These are phyloP conservation scores for Cenchrus fungigraminus DNA, from an alignment of 176 grass and related monocot genomes.

Conservation along the genomic window DNA sequence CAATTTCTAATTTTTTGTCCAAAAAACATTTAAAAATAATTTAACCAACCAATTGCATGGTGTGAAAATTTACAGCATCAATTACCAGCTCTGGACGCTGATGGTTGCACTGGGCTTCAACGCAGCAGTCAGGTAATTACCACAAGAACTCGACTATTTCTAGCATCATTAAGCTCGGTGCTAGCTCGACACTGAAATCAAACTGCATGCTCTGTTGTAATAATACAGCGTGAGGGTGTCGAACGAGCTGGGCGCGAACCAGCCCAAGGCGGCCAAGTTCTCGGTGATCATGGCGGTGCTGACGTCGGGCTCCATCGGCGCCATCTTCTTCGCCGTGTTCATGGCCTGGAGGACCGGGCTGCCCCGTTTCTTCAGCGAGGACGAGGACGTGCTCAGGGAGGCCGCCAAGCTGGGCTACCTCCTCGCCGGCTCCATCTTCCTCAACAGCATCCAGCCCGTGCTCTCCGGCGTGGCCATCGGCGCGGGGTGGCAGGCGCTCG, in stretches of 20 bases:
- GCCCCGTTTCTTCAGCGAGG: constrained; percentile 72
- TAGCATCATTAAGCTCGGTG: background rate
- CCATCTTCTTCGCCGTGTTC: constrained; percentile 65
- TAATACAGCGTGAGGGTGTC: constrained; percentile 82
- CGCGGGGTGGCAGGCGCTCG: constrained; percentile 82
- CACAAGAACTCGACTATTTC: background rate
- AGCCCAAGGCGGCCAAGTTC: constrained; percentile 71
- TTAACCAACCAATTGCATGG: background rate
- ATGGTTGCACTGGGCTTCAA: constrained; percentile 93
- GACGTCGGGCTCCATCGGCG: constrained; percentile 66
- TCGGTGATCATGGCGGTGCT: constrained; percentile 64
- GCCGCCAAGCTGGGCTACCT: constrained; percentile 70
- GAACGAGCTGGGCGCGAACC: constrained; percentile 88
- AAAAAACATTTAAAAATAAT: background rate
- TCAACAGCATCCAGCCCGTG: constrained; percentile 94
- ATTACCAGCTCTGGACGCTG: constrained; percentile 86
- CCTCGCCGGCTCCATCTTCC: constrained; percentile 76
- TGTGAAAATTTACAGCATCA: constrained; percentile 63
- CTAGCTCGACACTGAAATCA: background rate
- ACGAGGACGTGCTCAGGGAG: constrained; percentile 53
- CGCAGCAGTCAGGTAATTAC: constrained; percentile 75
- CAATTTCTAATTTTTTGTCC: background rate
- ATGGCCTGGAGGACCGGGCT: constrained; percentile 55
- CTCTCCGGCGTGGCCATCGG: constrained; percentile 93
- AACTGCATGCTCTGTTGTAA: background rate